phyloP scores from a whole-genome alignment of 2,329 filamentous ascomycete species.

The Colletotrichum karsti region DNA sequence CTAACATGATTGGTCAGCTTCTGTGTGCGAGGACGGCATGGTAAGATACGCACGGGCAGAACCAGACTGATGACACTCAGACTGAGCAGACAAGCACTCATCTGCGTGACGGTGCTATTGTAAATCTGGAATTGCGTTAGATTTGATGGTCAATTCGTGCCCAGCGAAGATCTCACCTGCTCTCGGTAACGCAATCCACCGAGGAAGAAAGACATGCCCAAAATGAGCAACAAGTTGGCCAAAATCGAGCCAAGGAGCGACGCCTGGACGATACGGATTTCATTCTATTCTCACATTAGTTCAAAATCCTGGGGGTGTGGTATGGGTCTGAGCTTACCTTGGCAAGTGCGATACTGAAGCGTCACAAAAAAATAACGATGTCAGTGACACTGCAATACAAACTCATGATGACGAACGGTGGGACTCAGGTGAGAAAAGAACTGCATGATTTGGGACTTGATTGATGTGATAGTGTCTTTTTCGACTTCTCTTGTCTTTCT shows the following conservation, averaged over 20 bases:
- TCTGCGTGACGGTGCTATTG: constrained; percentile 94
- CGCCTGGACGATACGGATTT: constrained; percentile 92
- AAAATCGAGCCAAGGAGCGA: constrained; percentile 90
- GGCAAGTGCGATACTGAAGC: constrained; percentile 75
- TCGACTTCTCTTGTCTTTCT: constrained; percentile 30
- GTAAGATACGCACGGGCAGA: constrained; percentile 68
- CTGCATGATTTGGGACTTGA: constrained; percentile 50
- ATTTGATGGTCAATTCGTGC: neutral
- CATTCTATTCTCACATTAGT: constrained; percentile 55
- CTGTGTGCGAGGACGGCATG: constrained; percentile 52
- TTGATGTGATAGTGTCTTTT: constrained; percentile 60
- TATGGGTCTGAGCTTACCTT: constrained; percentile 58
- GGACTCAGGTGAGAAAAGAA: neutral
- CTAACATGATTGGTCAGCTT: constrained; percentile 41
- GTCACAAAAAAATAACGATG: constrained; percentile 29
- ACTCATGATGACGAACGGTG: constrained; percentile 31
- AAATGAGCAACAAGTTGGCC: constrained; percentile 85
- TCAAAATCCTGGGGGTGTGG: neutral
- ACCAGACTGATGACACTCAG: constrained; percentile 90
- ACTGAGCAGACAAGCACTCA: constrained; percentile 93
- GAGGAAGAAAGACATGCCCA: constrained; percentile 91
- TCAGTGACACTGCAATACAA: constrained; percentile 38
- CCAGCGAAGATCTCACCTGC: constrained; percentile 62
- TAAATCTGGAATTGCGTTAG: constrained; percentile 68
- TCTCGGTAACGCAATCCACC: constrained; percentile 88